Percentiles rank a stretch among this genome's conserved stretches.
phyloP scores from a whole-genome alignment of 208 protist genomes.

The Leishmania martiniquensis region DNA sequence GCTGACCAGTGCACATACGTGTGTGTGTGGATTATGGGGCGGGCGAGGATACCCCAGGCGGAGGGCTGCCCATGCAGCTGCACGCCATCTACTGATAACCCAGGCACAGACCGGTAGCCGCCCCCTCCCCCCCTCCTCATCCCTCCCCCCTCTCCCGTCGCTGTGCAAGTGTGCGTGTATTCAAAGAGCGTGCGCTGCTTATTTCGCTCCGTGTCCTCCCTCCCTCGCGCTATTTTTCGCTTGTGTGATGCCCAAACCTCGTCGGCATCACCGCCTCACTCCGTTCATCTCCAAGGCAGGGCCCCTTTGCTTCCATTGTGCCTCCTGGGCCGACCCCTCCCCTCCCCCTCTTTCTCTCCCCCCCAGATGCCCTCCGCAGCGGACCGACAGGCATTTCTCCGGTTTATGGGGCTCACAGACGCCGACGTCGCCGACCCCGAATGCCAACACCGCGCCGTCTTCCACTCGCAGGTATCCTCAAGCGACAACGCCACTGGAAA shows the following conservation, averaged over 20 bases:
- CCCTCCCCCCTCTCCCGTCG: background rate
- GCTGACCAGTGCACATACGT: background rate
- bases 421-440: slow-evolving; percentile 74
- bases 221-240: background rate
- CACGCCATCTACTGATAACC: background rate
- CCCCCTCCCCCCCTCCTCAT: background rate
- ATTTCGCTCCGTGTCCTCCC: background rate
- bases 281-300: background rate
- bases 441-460: background rate
- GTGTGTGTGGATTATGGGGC: background rate
- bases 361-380: slow-evolving; percentile 26
- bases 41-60: background rate
- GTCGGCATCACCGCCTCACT: background rate
- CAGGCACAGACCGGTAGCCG: background rate
- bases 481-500: background rate
- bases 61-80: background rate
- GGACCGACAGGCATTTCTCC: slow-evolving; percentile 77
- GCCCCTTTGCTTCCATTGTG: background rate
- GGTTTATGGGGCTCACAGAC: slow-evolving; percentile 68
- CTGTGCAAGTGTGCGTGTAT: background rate
- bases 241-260: background rate
- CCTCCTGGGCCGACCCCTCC: background rate
- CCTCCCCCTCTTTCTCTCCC: slow-evolving; percentile 20
- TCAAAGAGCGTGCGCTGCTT: background rate
- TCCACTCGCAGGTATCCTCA: background rate